These are phyloP conservation scores for Ganoderma multipileum DNA, from an alignment of 1,284 basidiomycete genomes.

Conservation along the genomic window DNA sequence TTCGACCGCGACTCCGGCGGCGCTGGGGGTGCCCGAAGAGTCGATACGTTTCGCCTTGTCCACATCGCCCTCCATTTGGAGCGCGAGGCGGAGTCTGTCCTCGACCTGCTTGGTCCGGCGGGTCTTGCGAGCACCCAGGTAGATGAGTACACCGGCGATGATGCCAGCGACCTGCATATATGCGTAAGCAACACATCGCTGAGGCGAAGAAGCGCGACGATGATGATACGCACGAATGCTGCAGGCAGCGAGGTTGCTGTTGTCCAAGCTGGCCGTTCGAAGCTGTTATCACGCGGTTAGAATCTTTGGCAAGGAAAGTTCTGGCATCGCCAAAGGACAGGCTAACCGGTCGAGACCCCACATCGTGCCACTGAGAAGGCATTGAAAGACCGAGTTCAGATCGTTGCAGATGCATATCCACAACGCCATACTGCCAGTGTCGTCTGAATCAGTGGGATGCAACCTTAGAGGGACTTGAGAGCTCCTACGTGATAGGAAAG, in stretches of 20 bases:
- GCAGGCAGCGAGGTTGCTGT: constrained; percentile 78
- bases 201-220: not conserved
- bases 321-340: not conserved
- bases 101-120: constrained; percentile 81
- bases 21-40: not conserved
- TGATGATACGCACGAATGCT: constrained; percentile 67
- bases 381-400: constrained; percentile 85
- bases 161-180: constrained; percentile 60
- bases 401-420: constrained; percentile 76
- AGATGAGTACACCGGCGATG: constrained; percentile 79
- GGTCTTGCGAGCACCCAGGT: constrained; percentile 78
- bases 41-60: not conserved
- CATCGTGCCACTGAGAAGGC: constrained; percentile 81
- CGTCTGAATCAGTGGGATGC: not conserved
- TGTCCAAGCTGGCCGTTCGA: constrained; percentile 69
- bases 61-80: constrained; percentile 50
- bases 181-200: not conserved
- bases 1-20: constrained; percentile 2
- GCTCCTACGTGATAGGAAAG: constrained; percentile 74
- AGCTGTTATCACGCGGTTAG: constrained; percentile 42
- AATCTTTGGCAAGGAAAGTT: too few species aligned
- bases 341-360: constrained; percentile 76
- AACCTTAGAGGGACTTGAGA: not conserved
- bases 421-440: constrained; percentile 55
- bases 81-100: constrained; percentile 70